A percentile compares a stretch with the other conserved stretches of the same genome.
Conservation (phyloP, 192 early-diverging fungal genomes). For the Coemansia javaensis region DNA sequence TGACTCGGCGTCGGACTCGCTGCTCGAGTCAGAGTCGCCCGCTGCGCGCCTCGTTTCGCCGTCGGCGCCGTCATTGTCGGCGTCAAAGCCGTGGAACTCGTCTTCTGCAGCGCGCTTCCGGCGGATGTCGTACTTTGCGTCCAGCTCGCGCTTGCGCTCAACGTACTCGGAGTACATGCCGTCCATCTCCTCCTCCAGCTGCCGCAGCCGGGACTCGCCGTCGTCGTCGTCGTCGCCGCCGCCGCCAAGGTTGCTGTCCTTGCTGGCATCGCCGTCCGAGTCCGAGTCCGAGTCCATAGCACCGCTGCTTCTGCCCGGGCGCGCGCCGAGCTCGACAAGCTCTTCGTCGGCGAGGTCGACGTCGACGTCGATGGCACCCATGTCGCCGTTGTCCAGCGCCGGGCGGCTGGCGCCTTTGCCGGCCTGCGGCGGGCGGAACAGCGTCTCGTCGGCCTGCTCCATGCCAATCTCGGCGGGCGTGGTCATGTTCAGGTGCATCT, state of each 20-base stretch:
- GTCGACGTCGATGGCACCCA: conserved; percentile 49
- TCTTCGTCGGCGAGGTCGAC: conserved; percentile 45
- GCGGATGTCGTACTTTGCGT: conserved; percentile 72
- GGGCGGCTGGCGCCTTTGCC: conserved; percentile 35
- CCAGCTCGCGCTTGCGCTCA: conserved; percentile 65
- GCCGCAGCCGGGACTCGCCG: conserved; percentile 53
- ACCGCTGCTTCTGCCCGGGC: conserved; percentile 27
- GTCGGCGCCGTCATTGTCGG: conserved; percentile 24
- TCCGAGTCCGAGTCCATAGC: conserved; percentile 16
- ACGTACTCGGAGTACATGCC: conserved; percentile 67
- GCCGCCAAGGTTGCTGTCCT: too few species aligned
- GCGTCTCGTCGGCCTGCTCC: conserved; percentile 56
- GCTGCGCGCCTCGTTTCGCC: not conserved
- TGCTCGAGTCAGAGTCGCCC: conserved; percentile 2
- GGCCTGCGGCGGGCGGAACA: conserved; percentile 55
- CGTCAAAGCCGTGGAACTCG: conserved; percentile 63
- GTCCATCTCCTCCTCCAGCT: conserved; percentile 60
- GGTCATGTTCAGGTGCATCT: conserved; percentile 79
- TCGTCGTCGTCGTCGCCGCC: conserved; percentile 55
- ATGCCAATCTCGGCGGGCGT: conserved; percentile 70
- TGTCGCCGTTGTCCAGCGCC: conserved; percentile 37
- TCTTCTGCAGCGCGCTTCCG: conserved; percentile 63
- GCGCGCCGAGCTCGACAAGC: conserved; percentile 50
- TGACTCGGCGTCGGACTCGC: conserved; percentile 19
- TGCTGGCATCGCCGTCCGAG: conserved; percentile 10